phyloP scores from a whole-genome alignment of 75 land plant species.

The Selaginella tamariscina region DNA sequence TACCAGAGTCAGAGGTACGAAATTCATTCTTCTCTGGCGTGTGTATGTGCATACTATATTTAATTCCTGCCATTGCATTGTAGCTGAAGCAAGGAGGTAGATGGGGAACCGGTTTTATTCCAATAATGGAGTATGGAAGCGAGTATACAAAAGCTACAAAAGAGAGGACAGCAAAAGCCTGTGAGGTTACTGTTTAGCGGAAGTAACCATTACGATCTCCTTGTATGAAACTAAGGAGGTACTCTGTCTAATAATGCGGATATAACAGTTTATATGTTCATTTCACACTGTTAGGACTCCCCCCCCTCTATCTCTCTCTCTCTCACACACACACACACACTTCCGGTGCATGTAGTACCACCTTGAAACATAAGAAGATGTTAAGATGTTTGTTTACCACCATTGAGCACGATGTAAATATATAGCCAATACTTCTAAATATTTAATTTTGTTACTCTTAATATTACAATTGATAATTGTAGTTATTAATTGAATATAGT shows the following conservation, averaged over 20 bases:
- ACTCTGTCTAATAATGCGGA: background rate
- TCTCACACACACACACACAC: too few relatives aligned
- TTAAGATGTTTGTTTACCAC: background rate
- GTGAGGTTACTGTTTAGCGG: conserved; percentile 83
- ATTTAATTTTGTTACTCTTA: too few relatives aligned
- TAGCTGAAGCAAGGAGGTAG: conserved; percentile 37
- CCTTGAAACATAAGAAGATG: too few relatives aligned
- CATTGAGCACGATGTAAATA: too few relatives aligned
- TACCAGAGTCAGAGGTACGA: conserved; percentile 76
- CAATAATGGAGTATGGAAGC: conserved; percentile 81
- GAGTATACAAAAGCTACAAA: conserved; percentile 44
- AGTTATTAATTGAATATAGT: too few relatives aligned
- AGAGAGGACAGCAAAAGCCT: conserved; percentile 39
- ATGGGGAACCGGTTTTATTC: conserved; percentile 75
- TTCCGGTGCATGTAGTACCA: too few relatives aligned
- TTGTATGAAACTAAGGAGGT: conserved; percentile 28
- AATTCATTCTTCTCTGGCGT: background rate
- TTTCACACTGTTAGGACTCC: too few relatives aligned
- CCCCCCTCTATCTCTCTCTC: too few relatives aligned
- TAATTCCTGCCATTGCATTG: too few relatives aligned
- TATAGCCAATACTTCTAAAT: too few relatives aligned
- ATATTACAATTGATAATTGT: too few relatives aligned
- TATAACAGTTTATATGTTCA: background rate
- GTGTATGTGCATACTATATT: too few relatives aligned
- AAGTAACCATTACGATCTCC: conserved; percentile 82